A percentile compares a stretch with the other conserved stretches of the same genome.
Conservation (phyloP, 441 rosid species). For the Erysimum pusillum region DNA sequence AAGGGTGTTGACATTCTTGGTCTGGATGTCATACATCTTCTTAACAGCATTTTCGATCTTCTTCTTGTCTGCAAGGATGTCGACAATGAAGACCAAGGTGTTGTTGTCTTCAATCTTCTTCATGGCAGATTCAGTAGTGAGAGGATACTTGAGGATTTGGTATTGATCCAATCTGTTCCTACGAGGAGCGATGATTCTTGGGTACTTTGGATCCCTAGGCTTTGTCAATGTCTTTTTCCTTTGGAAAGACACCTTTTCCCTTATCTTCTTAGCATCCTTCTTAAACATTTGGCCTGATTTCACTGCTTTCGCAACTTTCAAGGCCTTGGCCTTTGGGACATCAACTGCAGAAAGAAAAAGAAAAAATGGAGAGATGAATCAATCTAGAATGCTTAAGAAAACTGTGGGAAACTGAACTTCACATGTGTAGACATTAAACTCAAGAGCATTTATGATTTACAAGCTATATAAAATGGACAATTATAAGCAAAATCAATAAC, state of each 20-base stretch:
- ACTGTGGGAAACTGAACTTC: no score
- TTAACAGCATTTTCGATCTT: slow-evolving; percentile 92
- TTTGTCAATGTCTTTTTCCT: slow-evolving; percentile 71
- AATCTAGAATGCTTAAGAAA: not conserved
- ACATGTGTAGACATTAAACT: no score
- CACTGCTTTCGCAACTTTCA: slow-evolving; percentile 88
- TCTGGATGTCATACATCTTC: slow-evolving; percentile 94
- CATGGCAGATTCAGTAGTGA: slow-evolving; percentile 91
- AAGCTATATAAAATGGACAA: not conserved
- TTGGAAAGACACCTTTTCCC: slow-evolving; percentile 89
- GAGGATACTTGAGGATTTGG: slow-evolving; percentile 54
- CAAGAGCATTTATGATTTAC: not conserved
- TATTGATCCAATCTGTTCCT: slow-evolving; percentile 56
- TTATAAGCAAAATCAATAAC: no score
- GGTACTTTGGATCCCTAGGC: slow-evolving; percentile 51
- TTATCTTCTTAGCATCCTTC: slow-evolving; percentile 81
- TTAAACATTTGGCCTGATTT: slow-evolving; percentile 80
- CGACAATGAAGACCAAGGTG: slow-evolving; percentile 94
- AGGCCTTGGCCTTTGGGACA: slow-evolving; percentile 77
- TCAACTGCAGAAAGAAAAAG: slow-evolving; percentile 48
- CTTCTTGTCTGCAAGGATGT: slow-evolving; percentile 92
- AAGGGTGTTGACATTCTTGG: slow-evolving; percentile 96
- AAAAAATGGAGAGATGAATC: not conserved
- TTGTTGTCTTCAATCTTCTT: slow-evolving; percentile 95
- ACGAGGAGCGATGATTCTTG: slow-evolving; percentile 47